Percentiles rank a stretch among this genome's conserved stretches.
phyloP scores from a whole-genome alignment of 495 filamentous ascomycete species.

The Chlorociboria aeruginascens region DNA sequence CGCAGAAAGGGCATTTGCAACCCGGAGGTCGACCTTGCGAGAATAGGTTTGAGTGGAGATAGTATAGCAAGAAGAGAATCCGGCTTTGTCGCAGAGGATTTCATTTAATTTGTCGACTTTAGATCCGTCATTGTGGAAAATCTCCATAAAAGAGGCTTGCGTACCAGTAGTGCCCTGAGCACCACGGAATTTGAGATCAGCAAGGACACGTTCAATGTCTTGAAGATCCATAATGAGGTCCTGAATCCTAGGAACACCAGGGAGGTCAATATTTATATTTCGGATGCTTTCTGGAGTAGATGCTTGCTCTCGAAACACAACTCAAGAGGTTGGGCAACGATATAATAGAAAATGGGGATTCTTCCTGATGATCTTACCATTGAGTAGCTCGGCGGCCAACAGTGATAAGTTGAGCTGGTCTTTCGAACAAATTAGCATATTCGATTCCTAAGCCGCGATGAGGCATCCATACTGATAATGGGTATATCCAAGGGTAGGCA shows the following conservation, averaged over 20 bases:
- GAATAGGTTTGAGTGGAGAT: conserved; percentile 66
- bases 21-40: conserved; percentile 72
- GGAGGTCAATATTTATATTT: no score
- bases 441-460: not conserved
- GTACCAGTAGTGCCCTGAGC: conserved; percentile 71
- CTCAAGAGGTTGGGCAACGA: no score
- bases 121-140: conserved; percentile 67
- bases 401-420: conserved; percentile 70
- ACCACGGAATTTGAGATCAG: conserved; percentile 73
- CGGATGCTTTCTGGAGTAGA: no score
- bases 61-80: conserved; percentile 60
- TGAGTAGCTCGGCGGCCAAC: conserved; percentile 68
- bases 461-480: not conserved
- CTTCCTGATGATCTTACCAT: conserved; percentile 52
- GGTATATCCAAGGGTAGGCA: conserved; percentile 53
- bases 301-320: no score
- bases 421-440: conserved; percentile 47
- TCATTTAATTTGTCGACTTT: conserved; percentile 72
- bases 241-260: not conserved
- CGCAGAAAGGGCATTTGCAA: conserved; percentile 68
- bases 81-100: conserved; percentile 73
- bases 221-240: conserved; percentile 80
- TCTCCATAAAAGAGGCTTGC: conserved; percentile 35
- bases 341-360: no score
- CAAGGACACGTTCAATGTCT: conserved; percentile 63